Conservation (phyloP, 1,284 basidiomycete genomes). For the Irpex sp. region DNA sequence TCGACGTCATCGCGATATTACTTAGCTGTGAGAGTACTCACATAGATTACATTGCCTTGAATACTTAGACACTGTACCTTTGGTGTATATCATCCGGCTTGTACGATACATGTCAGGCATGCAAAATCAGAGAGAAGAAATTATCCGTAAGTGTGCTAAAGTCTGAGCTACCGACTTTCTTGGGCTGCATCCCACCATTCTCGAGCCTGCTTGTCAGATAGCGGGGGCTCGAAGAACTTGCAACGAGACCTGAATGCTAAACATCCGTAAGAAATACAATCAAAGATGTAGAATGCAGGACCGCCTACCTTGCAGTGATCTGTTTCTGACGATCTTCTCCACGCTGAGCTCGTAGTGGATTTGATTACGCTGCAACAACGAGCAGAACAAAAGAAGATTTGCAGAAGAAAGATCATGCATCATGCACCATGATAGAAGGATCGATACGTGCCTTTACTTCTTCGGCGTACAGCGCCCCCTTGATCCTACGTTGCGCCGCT, state of each 20-base stretch:
- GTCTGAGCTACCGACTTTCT: constrained; percentile 12
- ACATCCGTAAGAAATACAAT: constrained; percentile 1
- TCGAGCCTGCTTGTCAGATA: constrained; percentile 53
- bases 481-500: constrained; percentile 39
- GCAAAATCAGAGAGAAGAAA: not conserved
- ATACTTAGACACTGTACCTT: not conserved
- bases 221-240: constrained; percentile 72
- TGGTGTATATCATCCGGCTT: not conserved
- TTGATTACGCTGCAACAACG: constrained; percentile 56
- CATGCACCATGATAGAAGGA: constrained; percentile 13
- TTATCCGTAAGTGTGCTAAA: not conserved
- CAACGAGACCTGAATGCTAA: constrained; percentile 80
- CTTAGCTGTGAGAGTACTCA: too few relatives aligned
- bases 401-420: not conserved
- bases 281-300: not conserved
- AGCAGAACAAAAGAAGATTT: not conserved
- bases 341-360: constrained; percentile 75
- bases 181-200: constrained; percentile 66
- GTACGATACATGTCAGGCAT: not conserved
- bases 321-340: constrained; percentile 73
- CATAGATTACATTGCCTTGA: too few relatives aligned
- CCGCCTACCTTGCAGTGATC: constrained; percentile 70
- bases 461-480: constrained; percentile 59
- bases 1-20: not conserved
- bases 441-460: constrained; percentile 63